Evolutionary conservation across 352 stramenopile species (phyloP), one percentile per base, ranked within the genome.

Genomic region (Globisporangium okanoganense): DNA sequence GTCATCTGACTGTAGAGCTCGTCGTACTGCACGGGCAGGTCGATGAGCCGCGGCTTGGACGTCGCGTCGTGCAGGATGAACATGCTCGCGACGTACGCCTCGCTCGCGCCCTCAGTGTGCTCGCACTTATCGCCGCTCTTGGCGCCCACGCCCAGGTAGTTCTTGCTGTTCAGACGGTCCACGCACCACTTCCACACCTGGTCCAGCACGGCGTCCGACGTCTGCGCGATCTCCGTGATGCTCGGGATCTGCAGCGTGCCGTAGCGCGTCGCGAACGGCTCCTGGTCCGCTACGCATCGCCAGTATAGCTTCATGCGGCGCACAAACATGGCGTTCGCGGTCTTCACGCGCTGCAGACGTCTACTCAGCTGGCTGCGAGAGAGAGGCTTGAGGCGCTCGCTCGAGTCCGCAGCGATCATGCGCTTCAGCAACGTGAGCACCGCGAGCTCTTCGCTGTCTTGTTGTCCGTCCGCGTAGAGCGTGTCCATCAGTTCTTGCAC

Each of bases 61-160:
- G 69, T 55, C 8, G 78, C 58, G 56, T 95, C 85, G 24, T 86
- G 84, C 22, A 95, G 53, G 51, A 95, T 92, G 51, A 95, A 95
- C 85, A 95, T 94, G 66, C 85, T 95, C 35, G 86, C 86, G 24
- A 93, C 79, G 61, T 94, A 95, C 16, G 79, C 82, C 56, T 95
- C 86, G 61, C 86, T 90, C 59, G 79, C 88, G 20, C 85, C 81
- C 65, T 95, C 86, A 14, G 85, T 88, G 64, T 95, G 86, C 55
- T 95, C 86, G 58, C 86, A 95, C 59, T 86, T 90, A 57, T 92
- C 85, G 18, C 85, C 81, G 47, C 71, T 72, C 56, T 89, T 92
- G 0, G 71, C n/a, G 4, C 40, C 80, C 33, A 75, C 85, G 12
- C 81, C 84, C 47, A 95, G 44, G 35, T 79, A 80, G 22, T 65